Conservation (phyloP, 805 yeast genomes). For the Ogataea zsoltii region DNA sequence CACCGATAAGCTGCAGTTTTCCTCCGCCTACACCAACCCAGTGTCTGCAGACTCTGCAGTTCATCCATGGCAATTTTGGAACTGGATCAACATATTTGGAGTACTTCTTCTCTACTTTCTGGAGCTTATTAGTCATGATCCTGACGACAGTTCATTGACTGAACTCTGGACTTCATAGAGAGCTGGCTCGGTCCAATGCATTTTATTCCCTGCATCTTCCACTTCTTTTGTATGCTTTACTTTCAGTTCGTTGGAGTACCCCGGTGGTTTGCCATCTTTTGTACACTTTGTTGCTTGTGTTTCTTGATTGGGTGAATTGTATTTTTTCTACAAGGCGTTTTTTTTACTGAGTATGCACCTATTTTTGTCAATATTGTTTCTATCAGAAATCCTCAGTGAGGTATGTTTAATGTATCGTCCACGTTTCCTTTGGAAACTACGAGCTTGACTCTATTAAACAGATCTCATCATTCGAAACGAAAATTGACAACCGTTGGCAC, state of each 20-base stretch:
- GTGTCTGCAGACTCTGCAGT: constrained; percentile 22
- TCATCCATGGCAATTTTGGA: constrained; percentile 95
- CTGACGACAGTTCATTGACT: constrained; percentile 35
- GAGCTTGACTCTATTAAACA: constrained; percentile 87
- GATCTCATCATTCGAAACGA: constrained; percentile 62
- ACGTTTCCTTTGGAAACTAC: constrained; percentile 49
- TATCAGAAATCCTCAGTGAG: constrained; percentile 24
- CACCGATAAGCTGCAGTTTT: constrained; percentile 23
- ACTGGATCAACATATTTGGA: constrained; percentile 88
- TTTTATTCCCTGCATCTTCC: constrained; percentile 2
- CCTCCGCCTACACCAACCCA: constrained; percentile 1
- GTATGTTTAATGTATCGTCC: constrained; percentile 52
- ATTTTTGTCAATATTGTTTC: constrained; percentile 4
- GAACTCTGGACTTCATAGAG: constrained; percentile 31
- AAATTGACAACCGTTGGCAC: constrained; percentile 5
- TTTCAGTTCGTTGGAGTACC: constrained; percentile 2
- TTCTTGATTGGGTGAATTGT: background rate
- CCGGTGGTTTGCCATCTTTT: constrained; percentile 4
- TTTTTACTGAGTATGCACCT: background rate
- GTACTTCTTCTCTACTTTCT: constrained; percentile 77
- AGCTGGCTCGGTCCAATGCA: background rate
- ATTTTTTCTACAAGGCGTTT: background rate
- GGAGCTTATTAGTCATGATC: constrained; percentile 55
- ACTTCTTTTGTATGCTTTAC: constrained; percentile 3
- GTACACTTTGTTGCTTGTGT: constrained; percentile 1